Evolutionary conservation across 1,139 yeast species (phyloP).

Genomic region (Pichia sp.): DNA sequence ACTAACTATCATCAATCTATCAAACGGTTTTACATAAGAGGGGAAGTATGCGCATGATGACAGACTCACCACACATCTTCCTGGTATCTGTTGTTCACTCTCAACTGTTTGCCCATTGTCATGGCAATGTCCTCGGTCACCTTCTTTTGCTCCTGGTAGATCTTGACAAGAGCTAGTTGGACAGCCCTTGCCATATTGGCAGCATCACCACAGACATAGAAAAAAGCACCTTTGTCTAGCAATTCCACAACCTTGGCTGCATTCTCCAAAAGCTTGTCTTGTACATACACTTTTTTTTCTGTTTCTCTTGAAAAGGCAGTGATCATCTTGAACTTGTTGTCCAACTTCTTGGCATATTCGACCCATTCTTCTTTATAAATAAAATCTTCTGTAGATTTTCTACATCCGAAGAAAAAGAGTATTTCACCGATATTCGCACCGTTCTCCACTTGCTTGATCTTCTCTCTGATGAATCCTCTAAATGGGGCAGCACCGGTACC

Average conservation of each 20-base stretch:
- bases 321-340: conserved; percentile 61
- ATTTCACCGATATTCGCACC: conserved; percentile 61
- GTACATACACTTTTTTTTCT: conserved; percentile 75
- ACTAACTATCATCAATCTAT: not conserved
- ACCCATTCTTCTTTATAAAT: conserved; percentile 86
- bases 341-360: conserved; percentile 58
- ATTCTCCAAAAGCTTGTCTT: conserved; percentile 65
- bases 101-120: conserved; percentile 73
- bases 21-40: not conserved
- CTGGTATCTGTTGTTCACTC: conserved; percentile 84
- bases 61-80: conserved; percentile 89
- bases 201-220: conserved; percentile 98
- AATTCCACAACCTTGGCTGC: conserved; percentile 53
- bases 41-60: not conserved
- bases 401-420: conserved; percentile 80
- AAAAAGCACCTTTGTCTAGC: conserved; percentile 69
- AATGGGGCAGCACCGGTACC: conserved; percentile 99
- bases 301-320: conserved; percentile 86
- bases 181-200: conserved; percentile 95
- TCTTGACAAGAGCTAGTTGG: conserved; percentile 62
- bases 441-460: conserved; percentile 52
- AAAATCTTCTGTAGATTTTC: conserved; percentile 70
- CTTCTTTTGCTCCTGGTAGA: conserved; percentile 52
- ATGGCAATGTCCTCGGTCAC: conserved; percentile 65
- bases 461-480: conserved; percentile 88